These are phyloP conservation scores for Lavandula angustifolia DNA, from an alignment of 257 asterid species.

Conservation along the genomic window DNA sequence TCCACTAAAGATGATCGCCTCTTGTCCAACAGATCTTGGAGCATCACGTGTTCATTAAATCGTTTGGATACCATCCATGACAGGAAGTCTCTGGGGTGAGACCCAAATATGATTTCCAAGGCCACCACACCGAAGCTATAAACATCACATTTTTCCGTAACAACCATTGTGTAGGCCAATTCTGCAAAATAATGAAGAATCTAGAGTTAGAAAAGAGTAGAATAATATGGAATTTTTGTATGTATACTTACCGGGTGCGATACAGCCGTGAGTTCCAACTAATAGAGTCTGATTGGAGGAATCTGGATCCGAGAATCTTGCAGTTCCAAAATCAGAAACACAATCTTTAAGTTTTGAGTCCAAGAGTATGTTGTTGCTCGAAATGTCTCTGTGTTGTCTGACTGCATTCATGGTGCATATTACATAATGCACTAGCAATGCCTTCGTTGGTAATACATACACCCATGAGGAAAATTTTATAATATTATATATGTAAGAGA, in stretches of 20 bases:
- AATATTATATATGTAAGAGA: too few relatives aligned
- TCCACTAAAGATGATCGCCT: neutral
- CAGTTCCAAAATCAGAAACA: conserved; percentile 29
- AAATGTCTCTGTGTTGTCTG: conserved; percentile 32
- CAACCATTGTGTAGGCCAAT: conserved; percentile 30
- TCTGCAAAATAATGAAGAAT: too few relatives aligned
- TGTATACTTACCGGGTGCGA: conserved; percentile 32
- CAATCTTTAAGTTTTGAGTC: conserved; percentile 23
- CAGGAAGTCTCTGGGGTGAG: conserved; percentile 23
- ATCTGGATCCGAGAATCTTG: conserved; percentile 21
- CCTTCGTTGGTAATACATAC: too few relatives aligned
- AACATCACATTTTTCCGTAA: conserved; percentile 32
- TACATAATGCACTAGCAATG: conserved; percentile 16
- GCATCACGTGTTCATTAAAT: neutral
- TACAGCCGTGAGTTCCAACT: conserved; percentile 30
- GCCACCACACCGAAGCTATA: conserved; percentile 32
- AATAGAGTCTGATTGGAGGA: conserved; percentile 24
- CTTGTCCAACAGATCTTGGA: neutral
- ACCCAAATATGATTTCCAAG: conserved; percentile 29
- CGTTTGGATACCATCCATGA: too few relatives aligned
- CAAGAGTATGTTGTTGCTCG: conserved; percentile 27
- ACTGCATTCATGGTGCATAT: conserved; percentile 28
- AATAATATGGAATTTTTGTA: too few relatives aligned
- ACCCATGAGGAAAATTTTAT: too few relatives aligned
- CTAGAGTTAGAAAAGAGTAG: too few relatives aligned